phyloP scores from a whole-genome alignment of 345 rosid genomes.

The Pseudoturritis turrita region DNA sequence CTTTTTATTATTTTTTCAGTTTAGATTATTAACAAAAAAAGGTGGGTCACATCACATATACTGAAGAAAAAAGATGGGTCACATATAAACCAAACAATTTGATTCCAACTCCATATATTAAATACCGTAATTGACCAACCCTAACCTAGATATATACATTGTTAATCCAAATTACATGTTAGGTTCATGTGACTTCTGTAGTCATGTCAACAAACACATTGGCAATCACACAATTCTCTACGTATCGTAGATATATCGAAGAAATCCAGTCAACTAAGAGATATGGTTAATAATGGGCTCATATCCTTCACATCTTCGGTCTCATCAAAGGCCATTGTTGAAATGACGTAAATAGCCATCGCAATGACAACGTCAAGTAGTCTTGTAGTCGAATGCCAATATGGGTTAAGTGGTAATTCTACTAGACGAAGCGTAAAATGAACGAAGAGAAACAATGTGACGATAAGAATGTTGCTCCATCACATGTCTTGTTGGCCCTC shows the following conservation, averaged over 20 bases:
- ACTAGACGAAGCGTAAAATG: neutral
- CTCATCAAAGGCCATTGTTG: neutral
- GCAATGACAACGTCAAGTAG: neutral
- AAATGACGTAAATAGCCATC: neutral
- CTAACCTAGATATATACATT: neutral
- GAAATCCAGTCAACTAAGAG: neutral
- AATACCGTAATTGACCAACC: neutral
- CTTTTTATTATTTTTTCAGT: neutral
- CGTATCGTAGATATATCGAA: neutral
- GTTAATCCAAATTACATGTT: neutral
- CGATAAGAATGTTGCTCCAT: neutral
- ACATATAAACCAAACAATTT: neutral
- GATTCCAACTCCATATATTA: neutral
- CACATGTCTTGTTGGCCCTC: conserved; percentile 15
- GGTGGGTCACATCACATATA: neutral
- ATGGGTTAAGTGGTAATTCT: neutral
- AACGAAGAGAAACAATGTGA: neutral
- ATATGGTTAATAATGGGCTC: neutral
- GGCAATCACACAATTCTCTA: neutral
- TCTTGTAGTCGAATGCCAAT: neutral
- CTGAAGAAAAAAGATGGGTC: neutral
- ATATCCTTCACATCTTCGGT: neutral
- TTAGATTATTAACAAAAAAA: neutral
- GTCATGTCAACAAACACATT: neutral
- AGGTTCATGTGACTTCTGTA: neutral